Percentiles rank a stretch among this genome's conserved stretches.
Conservation (phyloP, 2,329 filamentous ascomycete species). For the Escovopsis weberi region DNA sequence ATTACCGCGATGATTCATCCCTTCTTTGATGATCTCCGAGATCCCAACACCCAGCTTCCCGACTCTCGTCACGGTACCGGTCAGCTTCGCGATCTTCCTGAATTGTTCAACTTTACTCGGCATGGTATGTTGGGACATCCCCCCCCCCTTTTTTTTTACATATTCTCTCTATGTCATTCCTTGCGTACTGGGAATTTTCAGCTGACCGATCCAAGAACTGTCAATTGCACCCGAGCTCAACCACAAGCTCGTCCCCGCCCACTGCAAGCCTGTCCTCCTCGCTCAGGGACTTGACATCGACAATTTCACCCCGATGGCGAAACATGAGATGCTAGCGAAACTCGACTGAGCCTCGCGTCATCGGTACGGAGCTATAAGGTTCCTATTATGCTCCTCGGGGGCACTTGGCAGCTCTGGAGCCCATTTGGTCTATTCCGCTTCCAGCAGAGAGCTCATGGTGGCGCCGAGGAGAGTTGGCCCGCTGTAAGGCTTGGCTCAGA, state of each 20-base stretch:
- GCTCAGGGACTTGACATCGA: conserved; percentile 80
- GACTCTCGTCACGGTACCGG: conserved; percentile 85
- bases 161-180: background rate
- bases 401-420: conserved; percentile 17
- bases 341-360: conserved; percentile 56
- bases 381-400: conserved; percentile 16
- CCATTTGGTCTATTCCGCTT: conserved; percentile 14
- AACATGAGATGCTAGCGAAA: conserved; percentile 94
- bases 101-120: conserved; percentile 81
- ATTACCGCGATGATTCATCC: conserved; percentile 96
- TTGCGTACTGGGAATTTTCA: background rate
- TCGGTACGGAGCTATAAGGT: conserved; percentile 18
- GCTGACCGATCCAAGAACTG: conserved; percentile 50
- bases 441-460: conserved; percentile 16
- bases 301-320: conserved; percentile 79
- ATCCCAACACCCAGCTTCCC: conserved; percentile 78
- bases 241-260: conserved; percentile 69
- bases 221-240: conserved; percentile 90
- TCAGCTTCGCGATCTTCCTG: conserved; percentile 65
- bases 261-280: conserved; percentile 61
- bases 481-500: conserved; percentile 13
- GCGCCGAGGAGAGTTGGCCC: conserved; percentile 15
- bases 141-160: background rate
- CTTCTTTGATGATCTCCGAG: conserved; percentile 94
- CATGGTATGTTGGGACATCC: conserved; percentile 55